A percentile compares a stretch with the other conserved stretches of the same genome.
These are phyloP conservation scores for Aspergillus tanneri DNA, from an alignment of 2,329 filamentous ascomycete genomes.

Conservation along the genomic window DNA sequence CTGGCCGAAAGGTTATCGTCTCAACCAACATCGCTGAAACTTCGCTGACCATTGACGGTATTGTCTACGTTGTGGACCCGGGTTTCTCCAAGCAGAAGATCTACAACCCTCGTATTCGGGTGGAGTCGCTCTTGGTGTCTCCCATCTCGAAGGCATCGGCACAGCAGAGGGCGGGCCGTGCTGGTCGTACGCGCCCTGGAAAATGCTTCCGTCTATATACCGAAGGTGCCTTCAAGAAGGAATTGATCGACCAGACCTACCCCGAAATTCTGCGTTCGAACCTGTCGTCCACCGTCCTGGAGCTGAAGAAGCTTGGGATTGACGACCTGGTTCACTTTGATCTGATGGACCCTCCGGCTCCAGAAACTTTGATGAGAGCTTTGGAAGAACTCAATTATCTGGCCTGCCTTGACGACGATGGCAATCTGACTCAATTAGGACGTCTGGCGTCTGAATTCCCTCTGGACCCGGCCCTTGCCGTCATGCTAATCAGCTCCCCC, in stretches of 20 bases:
- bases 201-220: conserved; percentile 98
- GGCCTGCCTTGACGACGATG: conserved; percentile 93
- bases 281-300: conserved; percentile 87
- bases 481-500: conserved; percentile 96
- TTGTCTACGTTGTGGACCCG: conserved; percentile 98
- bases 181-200: conserved; percentile 94
- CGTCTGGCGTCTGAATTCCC: conserved; percentile 91
- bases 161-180: conserved; percentile 96
- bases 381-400: conserved; percentile 97
- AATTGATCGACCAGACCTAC: conserved; percentile 95
- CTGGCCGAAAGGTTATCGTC: conserved; percentile 91
- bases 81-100: conserved; percentile 99
- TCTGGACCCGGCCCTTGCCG: conserved; percentile 86
- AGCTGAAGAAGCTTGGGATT: conserved; percentile 95
- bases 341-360: conserved; percentile 95
- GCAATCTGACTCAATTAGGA: conserved; percentile 83
- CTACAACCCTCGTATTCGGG: conserved; percentile 93
- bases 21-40: conserved; percentile 99
- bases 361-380: conserved; percentile 97
- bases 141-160: conserved; percentile 97
- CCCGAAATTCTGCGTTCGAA: conserved; percentile 95
- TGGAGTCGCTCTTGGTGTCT: conserved; percentile 95
- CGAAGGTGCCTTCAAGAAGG: conserved; percentile 92
- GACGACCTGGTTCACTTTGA: conserved; percentile 97
- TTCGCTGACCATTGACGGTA: conserved; percentile 94